Conservation (phyloP, 2,329 filamentous ascomycete genomes). For the Cryphonectria radicalis region DNA sequence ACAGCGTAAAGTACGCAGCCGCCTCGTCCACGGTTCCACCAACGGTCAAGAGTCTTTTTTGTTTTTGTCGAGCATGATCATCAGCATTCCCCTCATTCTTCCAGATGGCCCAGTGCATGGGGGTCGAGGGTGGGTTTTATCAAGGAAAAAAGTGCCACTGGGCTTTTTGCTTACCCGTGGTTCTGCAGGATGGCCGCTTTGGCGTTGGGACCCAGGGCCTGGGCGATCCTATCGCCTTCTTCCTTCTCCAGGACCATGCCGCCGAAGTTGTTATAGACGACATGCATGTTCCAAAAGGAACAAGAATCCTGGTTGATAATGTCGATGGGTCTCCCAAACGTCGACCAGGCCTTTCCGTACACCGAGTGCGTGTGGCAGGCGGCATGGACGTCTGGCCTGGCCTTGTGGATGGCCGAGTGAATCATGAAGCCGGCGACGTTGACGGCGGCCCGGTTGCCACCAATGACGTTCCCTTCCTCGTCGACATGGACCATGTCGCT, state of each 20-base stretch:
- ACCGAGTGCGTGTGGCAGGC: constrained; percentile 61
- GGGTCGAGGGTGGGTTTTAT: no score
- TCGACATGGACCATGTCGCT: constrained; percentile 34
- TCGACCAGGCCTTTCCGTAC: constrained; percentile 61
- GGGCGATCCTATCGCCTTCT: constrained; percentile 62
- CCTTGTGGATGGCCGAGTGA: constrained; percentile 59
- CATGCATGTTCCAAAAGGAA: constrained; percentile 57
- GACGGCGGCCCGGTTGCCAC: constrained; percentile 8
- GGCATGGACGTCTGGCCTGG: constrained; percentile 57
- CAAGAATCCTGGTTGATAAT: constrained; percentile 62
- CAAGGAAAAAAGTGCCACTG: no score
- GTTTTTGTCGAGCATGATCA: no score
- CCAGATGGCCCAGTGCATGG: no score
- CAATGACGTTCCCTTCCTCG: constrained; percentile 12
- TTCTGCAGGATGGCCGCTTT: background rate
- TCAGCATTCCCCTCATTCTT: no score
- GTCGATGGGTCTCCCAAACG: constrained; percentile 56
- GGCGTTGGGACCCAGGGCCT: constrained; percentile 51
- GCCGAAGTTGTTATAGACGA: constrained; percentile 64
- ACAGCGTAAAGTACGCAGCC: constrained; percentile 60
- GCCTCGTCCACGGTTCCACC: constrained; percentile 70
- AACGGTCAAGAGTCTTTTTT: constrained; percentile 55
- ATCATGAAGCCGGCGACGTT: constrained; percentile 60
- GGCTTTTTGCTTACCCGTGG: background rate
- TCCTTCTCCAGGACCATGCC: constrained; percentile 65